Percentiles rank a stretch among this genome's conserved stretches.
Evolutionary conservation across 139 green algal genomes (phyloP).

Genomic region (Zygnema cylindricum): DNA sequence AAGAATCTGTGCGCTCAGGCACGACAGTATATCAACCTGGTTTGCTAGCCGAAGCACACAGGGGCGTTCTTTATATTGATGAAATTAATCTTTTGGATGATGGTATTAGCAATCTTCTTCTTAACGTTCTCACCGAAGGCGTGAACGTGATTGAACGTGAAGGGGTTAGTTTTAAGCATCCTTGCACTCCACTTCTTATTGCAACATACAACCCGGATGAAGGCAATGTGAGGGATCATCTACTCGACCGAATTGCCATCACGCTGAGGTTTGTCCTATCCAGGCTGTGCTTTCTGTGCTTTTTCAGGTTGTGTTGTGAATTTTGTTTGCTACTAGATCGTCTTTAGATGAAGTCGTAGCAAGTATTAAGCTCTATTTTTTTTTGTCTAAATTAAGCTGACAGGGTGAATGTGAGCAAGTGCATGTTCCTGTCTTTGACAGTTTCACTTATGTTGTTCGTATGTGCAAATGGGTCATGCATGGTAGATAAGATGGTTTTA

Average conservation of each 20-base stretch:
- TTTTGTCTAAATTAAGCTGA: too few species aligned
- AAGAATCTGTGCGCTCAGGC: constrained; percentile 96
- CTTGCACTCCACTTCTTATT: constrained; percentile 94
- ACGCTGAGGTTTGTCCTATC: constrained; percentile 71
- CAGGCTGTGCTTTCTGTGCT: neutral
- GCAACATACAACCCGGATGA: constrained; percentile 98
- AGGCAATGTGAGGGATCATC: constrained; percentile 91
- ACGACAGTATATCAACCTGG: constrained; percentile 97
- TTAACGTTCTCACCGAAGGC: constrained; percentile 92
- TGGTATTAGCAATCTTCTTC: constrained; percentile 96
- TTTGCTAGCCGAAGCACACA: constrained; percentile 93
- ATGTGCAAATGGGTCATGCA: too few species aligned
- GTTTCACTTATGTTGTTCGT: too few species aligned
- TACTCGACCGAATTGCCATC: constrained; percentile 97
- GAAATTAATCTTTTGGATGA: constrained; percentile 98
- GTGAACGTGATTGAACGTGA: constrained; percentile 97
- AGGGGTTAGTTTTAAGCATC: constrained; percentile 94
- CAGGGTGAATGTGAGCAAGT: too few species aligned
- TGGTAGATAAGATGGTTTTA: too few species aligned
- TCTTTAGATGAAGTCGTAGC: too few species aligned
- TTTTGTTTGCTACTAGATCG: too few species aligned
- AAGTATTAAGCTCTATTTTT: too few species aligned
- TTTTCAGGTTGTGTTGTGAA: too few species aligned
- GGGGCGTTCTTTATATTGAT: constrained; percentile 90
- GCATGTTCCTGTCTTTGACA: too few species aligned